Conservation (phyloP, 108 stramenopile genomes). For the Conticribra guillardii region DNA sequence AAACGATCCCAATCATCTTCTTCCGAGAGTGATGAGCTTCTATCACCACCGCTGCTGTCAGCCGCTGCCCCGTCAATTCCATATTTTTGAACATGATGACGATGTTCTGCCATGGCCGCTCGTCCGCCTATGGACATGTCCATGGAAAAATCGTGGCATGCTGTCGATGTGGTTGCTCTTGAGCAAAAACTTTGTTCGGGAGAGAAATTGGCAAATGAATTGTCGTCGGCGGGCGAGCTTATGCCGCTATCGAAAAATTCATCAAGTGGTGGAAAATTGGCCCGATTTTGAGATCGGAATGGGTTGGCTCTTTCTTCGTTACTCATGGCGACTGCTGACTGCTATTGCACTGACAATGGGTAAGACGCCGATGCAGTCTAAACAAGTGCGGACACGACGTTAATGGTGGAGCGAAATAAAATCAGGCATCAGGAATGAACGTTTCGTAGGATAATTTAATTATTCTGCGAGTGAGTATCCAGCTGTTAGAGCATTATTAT, state of each 20-base stretch:
- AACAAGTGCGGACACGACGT: too few species aligned
- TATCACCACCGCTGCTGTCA: neutral
- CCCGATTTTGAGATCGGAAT: conserved; percentile 19
- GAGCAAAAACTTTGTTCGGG: conserved; percentile 26
- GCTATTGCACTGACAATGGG: neutral
- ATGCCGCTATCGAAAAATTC: conserved; percentile 9
- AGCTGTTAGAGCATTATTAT: too few species aligned
- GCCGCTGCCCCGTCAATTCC: conserved; percentile 27
- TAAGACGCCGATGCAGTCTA: neutral
- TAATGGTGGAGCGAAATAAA: too few species aligned
- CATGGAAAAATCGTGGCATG: conserved; percentile 33
- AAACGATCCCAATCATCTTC: conserved; percentile 43
- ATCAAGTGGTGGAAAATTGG: conserved; percentile 35
- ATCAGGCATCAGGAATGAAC: too few species aligned
- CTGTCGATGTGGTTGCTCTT: neutral
- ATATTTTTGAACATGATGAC: conserved; percentile 38
- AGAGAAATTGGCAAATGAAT: conserved; percentile 14
- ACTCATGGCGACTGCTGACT: neutral
- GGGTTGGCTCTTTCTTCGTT: conserved; percentile 25
- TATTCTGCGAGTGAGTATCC: too few species aligned
- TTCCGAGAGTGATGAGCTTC: conserved; percentile 1
- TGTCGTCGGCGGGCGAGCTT: conserved; percentile 10
- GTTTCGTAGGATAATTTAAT: too few species aligned
- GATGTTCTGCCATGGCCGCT: conserved; percentile 45
- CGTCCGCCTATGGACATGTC: conserved; percentile 51